These are phyloP conservation scores for Pythium vanterpoolii DNA, from an alignment of 352 stramenopile genomes.

Conservation along the genomic window DNA sequence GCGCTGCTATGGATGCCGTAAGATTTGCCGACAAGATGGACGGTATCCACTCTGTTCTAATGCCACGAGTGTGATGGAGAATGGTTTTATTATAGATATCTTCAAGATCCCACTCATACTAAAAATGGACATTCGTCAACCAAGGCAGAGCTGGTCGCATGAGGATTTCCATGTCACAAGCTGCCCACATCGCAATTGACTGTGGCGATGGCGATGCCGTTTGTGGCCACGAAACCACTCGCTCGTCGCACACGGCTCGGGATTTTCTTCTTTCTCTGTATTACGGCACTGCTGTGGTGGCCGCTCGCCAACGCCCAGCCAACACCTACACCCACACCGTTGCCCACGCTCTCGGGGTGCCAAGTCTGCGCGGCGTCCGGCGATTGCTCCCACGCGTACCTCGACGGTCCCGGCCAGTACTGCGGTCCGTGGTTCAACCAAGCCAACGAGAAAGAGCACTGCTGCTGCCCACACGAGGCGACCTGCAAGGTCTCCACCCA, in stretches of 20 bases:
- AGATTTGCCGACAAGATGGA: too few species aligned
- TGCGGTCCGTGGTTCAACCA: constrained; percentile 32
- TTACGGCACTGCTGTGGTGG: neutral
- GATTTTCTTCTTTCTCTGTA: constrained; percentile 1
- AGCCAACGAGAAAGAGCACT: constrained; percentile 19
- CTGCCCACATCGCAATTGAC: neutral
- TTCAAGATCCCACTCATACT: too few species aligned
- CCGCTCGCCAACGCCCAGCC: neutral
- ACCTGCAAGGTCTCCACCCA: constrained; percentile 25
- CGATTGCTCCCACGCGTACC: constrained; percentile 32
- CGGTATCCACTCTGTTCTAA: too few species aligned
- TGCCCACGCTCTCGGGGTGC: constrained; percentile 23
- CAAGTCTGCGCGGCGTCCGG: constrained; percentile 22
- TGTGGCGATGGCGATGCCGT: neutral
- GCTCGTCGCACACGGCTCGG: neutral
- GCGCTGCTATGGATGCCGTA: too few species aligned
- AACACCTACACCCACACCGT: constrained; percentile 7
- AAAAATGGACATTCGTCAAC: too few species aligned
- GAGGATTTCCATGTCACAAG: too few species aligned
- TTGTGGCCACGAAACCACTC: neutral
- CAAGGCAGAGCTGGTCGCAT: too few species aligned
- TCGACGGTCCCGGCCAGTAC: constrained; percentile 27
- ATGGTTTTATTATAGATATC: too few species aligned
- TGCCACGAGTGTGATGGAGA: too few species aligned
- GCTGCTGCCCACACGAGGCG: constrained; percentile 29